Percentiles rank a stretch among this genome's conserved stretches.
Evolutionary conservation across 2,329 filamentous ascomycete species (phyloP).

Genomic region (Cladophialophora immunda): DNA sequence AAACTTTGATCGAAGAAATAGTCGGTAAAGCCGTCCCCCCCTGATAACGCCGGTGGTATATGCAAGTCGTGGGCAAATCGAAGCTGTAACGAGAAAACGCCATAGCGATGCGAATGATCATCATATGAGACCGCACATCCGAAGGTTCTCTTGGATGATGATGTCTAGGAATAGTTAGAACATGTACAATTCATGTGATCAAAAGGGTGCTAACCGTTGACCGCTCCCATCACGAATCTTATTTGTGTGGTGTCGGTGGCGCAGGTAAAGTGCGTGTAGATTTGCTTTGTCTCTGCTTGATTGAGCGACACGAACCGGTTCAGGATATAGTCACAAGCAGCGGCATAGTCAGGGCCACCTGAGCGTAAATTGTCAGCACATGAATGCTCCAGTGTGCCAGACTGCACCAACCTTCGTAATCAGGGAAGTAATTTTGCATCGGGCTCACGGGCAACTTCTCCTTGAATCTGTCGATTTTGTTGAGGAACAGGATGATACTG

Average conservation of each 20-base stretch:
- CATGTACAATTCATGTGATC: neutral
- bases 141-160: slow-evolving; percentile 99
- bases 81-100: slow-evolving; percentile 27
- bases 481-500: slow-evolving; percentile 76
- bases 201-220: slow-evolving; percentile 77
- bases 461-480: slow-evolving; percentile 80
- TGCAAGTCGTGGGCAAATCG: slow-evolving; percentile 35
- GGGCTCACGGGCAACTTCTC: slow-evolving; percentile 76
- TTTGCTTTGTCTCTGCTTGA: slow-evolving; percentile 99
- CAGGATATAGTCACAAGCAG: slow-evolving; percentile 97
- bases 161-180: slow-evolving; percentile 76
- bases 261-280: slow-evolving; percentile 99
- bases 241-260: slow-evolving; percentile 99
- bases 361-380: slow-evolving; percentile 39
- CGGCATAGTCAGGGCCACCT: slow-evolving; percentile 92
- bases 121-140: slow-evolving; percentile 93
- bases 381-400: slow-evolving; percentile 7
- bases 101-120: slow-evolving; percentile 21
- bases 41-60: slow-evolving; percentile 35
- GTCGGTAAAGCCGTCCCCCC: slow-evolving; percentile 13
- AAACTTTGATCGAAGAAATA: slow-evolving; percentile 14
- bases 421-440: slow-evolving; percentile 79
- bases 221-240: slow-evolving; percentile 98
- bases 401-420: slow-evolving; percentile 70
- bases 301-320: slow-evolving; percentile 98